phyloP scores from a whole-genome alignment of 441 rosid genomes.

The Populus tomentosa region DNA sequence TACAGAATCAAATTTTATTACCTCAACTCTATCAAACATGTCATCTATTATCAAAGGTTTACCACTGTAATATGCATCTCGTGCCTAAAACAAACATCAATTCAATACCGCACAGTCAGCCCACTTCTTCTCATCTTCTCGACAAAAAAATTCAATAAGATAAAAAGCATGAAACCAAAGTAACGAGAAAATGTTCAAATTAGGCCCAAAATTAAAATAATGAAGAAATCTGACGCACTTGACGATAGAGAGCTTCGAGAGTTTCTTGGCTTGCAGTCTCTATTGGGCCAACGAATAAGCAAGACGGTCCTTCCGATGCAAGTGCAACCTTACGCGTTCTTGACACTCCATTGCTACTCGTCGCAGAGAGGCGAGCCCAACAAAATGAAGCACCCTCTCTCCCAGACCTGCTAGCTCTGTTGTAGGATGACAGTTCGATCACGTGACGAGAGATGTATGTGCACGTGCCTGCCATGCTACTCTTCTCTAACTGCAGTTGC shows the following conservation, averaged over 20 bases:
- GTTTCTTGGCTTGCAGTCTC: slow-evolving; percentile 92
- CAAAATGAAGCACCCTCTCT: slow-evolving; percentile 38
- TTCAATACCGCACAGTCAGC: background rate
- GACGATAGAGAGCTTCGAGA: slow-evolving; percentile 85
- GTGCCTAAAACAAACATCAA: slow-evolving; percentile 43
- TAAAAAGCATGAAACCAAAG: background rate
- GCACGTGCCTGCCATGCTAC: slow-evolving; percentile 60
- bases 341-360: slow-evolving; percentile 27
- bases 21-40: slow-evolving; percentile 99
- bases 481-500: background rate
- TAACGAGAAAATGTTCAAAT: background rate
- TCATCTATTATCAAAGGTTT: slow-evolving; percentile 82
- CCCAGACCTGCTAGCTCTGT: slow-evolving; percentile 32
- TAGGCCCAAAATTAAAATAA: background rate
- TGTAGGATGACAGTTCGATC: slow-evolving; percentile 24
- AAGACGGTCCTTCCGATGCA: slow-evolving; percentile 66
- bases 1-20: slow-evolving; percentile 11
- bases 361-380: slow-evolving; percentile 40
- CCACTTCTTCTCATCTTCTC: background rate
- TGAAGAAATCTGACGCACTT: slow-evolving; percentile 32
- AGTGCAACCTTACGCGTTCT: slow-evolving; percentile 16
- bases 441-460: slow-evolving; percentile 44
- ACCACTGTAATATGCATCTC: slow-evolving; percentile 88
- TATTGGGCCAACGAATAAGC: slow-evolving; percentile 83
- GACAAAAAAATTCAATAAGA: background rate